phyloP scores from a whole-genome alignment of 768 basidiomycete genomes.

The Trametes cingulata region DNA sequence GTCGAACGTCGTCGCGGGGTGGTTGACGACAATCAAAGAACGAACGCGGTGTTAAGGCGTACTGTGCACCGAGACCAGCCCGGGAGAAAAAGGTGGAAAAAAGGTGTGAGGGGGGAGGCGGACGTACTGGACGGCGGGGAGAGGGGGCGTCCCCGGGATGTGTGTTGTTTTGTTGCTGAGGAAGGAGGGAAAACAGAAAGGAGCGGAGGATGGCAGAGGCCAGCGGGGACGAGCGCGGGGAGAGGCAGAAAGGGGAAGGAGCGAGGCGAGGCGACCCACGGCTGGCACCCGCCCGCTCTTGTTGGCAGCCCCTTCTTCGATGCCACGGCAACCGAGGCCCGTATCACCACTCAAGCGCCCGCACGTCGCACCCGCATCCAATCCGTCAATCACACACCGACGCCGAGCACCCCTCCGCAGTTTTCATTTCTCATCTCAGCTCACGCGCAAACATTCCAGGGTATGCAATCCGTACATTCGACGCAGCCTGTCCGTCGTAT shows the following conservation, averaged over 20 bases:
- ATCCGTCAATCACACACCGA: conserved; percentile 2
- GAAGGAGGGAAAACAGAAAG: conserved; percentile 16
- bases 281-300: too few species aligned
- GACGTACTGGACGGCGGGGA: conserved; percentile 22
- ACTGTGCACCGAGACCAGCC: conserved; percentile 26
- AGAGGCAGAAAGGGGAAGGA: neutral
- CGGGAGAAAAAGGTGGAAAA: neutral
- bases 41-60: neutral
- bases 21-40: neutral
- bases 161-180: conserved; percentile 10
- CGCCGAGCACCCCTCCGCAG: neutral
- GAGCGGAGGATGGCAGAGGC: conserved; percentile 19
- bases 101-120: conserved; percentile 7
- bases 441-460: neutral
- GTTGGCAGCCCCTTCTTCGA: neutral
- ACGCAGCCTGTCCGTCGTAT: neutral
- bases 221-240: neutral
- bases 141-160: conserved; percentile 6
- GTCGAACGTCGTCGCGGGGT: neutral
- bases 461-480: neutral
- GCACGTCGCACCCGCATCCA: conserved; percentile 6
- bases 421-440: neutral
- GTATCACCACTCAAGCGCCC: conserved; percentile 16
- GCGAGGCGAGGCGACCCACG: neutral
- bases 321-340: conserved; percentile 20